A percentile compares a stretch with the other conserved stretches of the same genome.
Evolutionary conservation across 2,329 filamentous ascomycete genomes (phyloP).

Genomic region (Arachnomyces sp.): DNA sequence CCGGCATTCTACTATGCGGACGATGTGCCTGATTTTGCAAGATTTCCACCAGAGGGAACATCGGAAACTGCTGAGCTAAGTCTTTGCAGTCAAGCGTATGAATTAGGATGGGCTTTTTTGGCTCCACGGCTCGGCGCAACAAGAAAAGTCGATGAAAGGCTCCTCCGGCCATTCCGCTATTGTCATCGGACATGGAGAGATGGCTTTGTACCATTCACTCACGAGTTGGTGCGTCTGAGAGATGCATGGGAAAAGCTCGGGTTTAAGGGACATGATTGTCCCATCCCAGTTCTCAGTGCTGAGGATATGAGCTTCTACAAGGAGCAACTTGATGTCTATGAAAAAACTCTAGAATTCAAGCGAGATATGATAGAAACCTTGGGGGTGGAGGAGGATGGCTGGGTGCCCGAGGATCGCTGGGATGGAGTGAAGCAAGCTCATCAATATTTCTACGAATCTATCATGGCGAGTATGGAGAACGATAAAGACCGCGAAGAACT

Average conservation of each 20-base stretch:
- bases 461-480: slow-evolving; percentile 11
- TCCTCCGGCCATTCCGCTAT: slow-evolving; percentile 34
- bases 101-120: slow-evolving; percentile 10
- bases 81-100: slow-evolving; percentile 26
- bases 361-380: slow-evolving; percentile 13
- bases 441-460: slow-evolving; percentile 9
- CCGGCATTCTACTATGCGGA: slow-evolving; percentile 31
- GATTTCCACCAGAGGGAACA: slow-evolving; percentile 18
- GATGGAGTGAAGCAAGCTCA: slow-evolving; percentile 11
- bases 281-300: slow-evolving; percentile 8
- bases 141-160: slow-evolving; percentile 27
- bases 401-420: slow-evolving; percentile 11
- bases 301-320: slow-evolving; percentile 11
- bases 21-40: slow-evolving; percentile 31
- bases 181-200: slow-evolving; percentile 35
- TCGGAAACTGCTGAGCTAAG: slow-evolving; percentile 6
- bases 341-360: slow-evolving; percentile 8
- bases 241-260: slow-evolving; percentile 31
- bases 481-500: slow-evolving; percentile 11
- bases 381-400: slow-evolving; percentile 12
- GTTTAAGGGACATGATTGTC: slow-evolving; percentile 19
- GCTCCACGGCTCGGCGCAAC: slow-evolving; percentile 9
- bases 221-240: slow-evolving; percentile 34
- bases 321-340: slow-evolving; percentile 11
- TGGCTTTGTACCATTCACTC: slow-evolving; percentile 29